Evolutionary conservation across 306 rosid genomes (phyloP).

Genomic region (Oemleria cerasiformis): DNA sequence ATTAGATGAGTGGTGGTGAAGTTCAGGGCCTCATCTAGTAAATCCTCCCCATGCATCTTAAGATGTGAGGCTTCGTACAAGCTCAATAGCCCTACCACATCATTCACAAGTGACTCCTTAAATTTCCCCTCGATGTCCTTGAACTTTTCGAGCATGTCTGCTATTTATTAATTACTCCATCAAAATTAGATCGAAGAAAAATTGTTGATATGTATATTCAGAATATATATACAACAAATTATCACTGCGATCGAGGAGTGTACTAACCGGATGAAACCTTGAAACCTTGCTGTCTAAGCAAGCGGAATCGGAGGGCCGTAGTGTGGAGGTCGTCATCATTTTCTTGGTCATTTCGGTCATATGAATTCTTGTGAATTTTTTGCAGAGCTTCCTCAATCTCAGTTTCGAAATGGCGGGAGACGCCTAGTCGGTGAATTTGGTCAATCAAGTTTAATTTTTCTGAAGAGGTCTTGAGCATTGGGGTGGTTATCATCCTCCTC

Average conservation of each 20-base stretch:
- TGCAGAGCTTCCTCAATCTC: slow-evolving; percentile 32
- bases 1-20: slow-evolving; percentile 24
- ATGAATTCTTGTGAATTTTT: slow-evolving; percentile 2
- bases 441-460: slow-evolving; percentile 29
- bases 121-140: slow-evolving; percentile 33
- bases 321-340: slow-evolving; percentile 7
- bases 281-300: slow-evolving; percentile 42
- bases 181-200: too few relatives aligned
- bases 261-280: slow-evolving; percentile 20
- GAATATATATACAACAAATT: too few relatives aligned
- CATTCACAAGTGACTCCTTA: background rate
- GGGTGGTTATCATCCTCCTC: slow-evolving; percentile 18
- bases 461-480: background rate
- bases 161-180: too few relatives aligned
- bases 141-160: slow-evolving; percentile 37
- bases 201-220: too few relatives aligned
- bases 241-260: too few relatives aligned
- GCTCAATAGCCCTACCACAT: slow-evolving; percentile 33
- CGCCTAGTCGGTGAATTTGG: slow-evolving; percentile 25
- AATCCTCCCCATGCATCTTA: slow-evolving; percentile 38
- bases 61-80: slow-evolving; percentile 45
- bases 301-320: slow-evolving; percentile 35
- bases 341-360: background rate
- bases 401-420: slow-evolving; percentile 29
- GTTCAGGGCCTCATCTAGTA: slow-evolving; percentile 44